These are phyloP conservation scores for Gamsiella multidivaricata DNA, from an alignment of 192 early-diverging fungal species.

Conservation along the genomic window DNA sequence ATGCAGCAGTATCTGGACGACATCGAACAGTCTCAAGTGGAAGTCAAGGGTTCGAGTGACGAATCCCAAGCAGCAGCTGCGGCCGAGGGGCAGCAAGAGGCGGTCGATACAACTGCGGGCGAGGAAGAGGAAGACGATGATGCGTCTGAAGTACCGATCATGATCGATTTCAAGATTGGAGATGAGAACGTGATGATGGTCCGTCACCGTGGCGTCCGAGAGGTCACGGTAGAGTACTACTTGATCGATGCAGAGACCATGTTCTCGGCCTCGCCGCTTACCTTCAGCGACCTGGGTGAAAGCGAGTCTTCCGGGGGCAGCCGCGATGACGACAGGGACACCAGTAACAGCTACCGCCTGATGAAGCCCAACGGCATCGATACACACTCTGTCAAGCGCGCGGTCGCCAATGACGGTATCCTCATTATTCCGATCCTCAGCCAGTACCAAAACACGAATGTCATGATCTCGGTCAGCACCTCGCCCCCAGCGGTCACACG, in stretches of 20 bases:
- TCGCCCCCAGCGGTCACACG: constrained; percentile 25
- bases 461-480: constrained; percentile 49
- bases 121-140: constrained; percentile 13
- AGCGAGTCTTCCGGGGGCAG: constrained; percentile 12
- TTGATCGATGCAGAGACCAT: constrained; percentile 62
- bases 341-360: constrained; percentile 35
- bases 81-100: not conserved
- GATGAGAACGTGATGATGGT: constrained; percentile 38
- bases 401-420: constrained; percentile 16
- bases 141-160: constrained; percentile 36
- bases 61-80: not conserved
- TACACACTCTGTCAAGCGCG: constrained; percentile 24
- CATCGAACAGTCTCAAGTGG: constrained; percentile 13
- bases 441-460: constrained; percentile 45
- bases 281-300: constrained; percentile 56
- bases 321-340: constrained; percentile 1
- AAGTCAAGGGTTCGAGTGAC: not conserved
- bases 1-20: constrained; percentile 54
- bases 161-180: constrained; percentile 56
- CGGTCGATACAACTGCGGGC: not conserved
- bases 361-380: constrained; percentile 43
- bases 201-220: constrained; percentile 49
- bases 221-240: constrained; percentile 56
- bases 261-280: constrained; percentile 61
- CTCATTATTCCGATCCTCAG: constrained; percentile 39